Percentiles rank a stretch among this genome's conserved stretches.
phyloP scores from a whole-genome alignment of 2,329 filamentous ascomycete genomes.

The Ophiobolus disseminans region DNA sequence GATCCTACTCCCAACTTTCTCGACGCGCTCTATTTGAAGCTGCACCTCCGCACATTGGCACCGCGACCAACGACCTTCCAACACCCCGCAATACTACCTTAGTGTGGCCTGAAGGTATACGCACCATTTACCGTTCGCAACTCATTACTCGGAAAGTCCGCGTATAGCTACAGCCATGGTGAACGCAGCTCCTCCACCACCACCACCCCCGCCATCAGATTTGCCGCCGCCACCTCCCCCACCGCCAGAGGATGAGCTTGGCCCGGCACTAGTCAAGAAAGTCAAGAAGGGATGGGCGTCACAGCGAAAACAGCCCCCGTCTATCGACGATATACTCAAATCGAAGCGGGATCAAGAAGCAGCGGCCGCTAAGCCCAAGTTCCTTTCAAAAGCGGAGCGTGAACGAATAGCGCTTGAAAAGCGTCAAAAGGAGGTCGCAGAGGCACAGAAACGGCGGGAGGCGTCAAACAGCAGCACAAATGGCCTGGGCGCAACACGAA shows the following conservation, averaged over 20 bases:
- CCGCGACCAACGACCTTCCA: no score
- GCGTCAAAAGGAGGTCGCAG: constrained; percentile 73
- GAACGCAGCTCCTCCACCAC: constrained; percentile 41
- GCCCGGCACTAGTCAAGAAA: constrained; percentile 50
- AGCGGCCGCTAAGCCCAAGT: constrained; percentile 85
- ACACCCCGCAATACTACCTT: no score
- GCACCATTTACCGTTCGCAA: constrained; percentile 4
- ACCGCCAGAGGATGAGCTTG: constrained; percentile 30
- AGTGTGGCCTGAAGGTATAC: no score
- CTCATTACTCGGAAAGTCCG: neutral
- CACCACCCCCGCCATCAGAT: constrained; percentile 41
- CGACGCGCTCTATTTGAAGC: constrained; percentile 2
- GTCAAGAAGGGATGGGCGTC: constrained; percentile 63
- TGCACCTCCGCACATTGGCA: neutral
- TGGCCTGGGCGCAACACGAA: constrained; percentile 7
- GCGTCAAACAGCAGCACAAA: constrained; percentile 35
- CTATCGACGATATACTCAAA: constrained; percentile 83
- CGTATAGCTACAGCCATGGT: constrained; percentile 4
- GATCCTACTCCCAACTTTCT: constrained; percentile 9
- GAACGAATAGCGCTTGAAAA: constrained; percentile 82
- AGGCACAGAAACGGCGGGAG: constrained; percentile 59
- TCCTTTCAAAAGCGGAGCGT: constrained; percentile 81
- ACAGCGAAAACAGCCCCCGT: constrained; percentile 64
- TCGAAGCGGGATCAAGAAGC: constrained; percentile 88
- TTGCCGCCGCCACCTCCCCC: constrained; percentile 24